These are phyloP conservation scores for Trichoderma guizhouense DNA, from an alignment of 2,329 filamentous ascomycete genomes.

Conservation along the genomic window DNA sequence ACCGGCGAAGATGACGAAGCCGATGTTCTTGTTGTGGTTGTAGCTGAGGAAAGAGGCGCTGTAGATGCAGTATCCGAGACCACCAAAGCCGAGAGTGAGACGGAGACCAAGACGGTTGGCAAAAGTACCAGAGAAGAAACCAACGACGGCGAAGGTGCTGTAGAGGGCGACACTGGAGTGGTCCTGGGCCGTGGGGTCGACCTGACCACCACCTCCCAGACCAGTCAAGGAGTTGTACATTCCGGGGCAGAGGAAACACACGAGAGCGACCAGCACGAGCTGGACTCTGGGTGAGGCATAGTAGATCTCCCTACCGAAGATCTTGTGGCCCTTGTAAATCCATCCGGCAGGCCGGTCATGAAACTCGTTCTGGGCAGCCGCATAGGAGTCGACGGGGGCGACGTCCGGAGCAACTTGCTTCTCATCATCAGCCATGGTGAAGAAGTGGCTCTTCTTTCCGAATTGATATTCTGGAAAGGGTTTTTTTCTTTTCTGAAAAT, in stretches of 20 bases:
- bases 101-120: constrained; percentile 73
- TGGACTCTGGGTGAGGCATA: constrained; percentile 73
- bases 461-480: not conserved
- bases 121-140: constrained; percentile 71
- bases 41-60: constrained; percentile 67
- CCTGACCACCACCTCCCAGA: constrained; percentile 57
- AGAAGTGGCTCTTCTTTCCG: not conserved
- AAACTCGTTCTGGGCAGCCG: constrained; percentile 20
- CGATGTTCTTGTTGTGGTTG: constrained; percentile 63
- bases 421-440: constrained; percentile 29
- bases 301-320: constrained; percentile 57
- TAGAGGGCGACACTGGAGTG: constrained; percentile 69
- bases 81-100: constrained; percentile 66
- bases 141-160: constrained; percentile 65
- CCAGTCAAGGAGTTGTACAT: constrained; percentile 69
- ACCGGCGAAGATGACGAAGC: constrained; percentile 74
- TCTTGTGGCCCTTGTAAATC: constrained; percentile 62
- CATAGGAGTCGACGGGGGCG: constrained; percentile 20
- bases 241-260: constrained; percentile 63
- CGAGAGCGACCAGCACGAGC: constrained; percentile 60
- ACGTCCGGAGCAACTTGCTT: constrained; percentile 17
- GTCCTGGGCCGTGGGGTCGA: constrained; percentile 53
- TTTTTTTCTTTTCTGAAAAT: not conserved
- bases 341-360: constrained; percentile 49
- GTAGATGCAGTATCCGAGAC: constrained; percentile 74